These are phyloP conservation scores for Fusarium nelsonii DNA, from an alignment of 2,329 filamentous ascomycete genomes.

Conservation along the genomic window DNA sequence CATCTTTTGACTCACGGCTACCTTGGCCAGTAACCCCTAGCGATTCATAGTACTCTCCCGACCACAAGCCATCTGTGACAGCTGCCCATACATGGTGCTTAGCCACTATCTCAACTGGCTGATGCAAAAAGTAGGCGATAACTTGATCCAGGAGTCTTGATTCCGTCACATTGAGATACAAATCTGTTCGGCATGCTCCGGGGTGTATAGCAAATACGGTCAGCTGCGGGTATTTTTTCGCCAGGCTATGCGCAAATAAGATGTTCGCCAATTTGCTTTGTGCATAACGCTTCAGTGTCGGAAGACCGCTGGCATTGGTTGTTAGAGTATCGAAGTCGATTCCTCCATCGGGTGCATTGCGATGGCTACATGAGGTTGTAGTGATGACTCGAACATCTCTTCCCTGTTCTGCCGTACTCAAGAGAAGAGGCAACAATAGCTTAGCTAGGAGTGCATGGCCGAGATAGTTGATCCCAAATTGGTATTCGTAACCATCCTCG, in stretches of 20 bases:
- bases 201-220: neutral
- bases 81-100: neutral
- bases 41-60: neutral
- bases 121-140: neutral
- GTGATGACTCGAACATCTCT: neutral
- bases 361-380: neutral
- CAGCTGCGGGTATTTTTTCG: neutral
- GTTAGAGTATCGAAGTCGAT: neutral
- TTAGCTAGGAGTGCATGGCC: neutral
- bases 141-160: neutral
- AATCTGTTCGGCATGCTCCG: neutral
- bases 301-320: neutral
- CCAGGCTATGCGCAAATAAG: neutral
- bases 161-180: neutral
- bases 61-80: neutral
- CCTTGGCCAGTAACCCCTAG: neutral
- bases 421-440: neutral
- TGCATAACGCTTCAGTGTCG: neutral
- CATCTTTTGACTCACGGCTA: neutral
- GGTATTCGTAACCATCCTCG: neutral
- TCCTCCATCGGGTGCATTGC: neutral
- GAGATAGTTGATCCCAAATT: neutral
- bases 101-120: neutral
- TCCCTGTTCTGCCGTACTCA: neutral
- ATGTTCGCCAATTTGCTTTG: constrained; percentile 1